phyloP scores from a whole-genome alignment of 495 filamentous ascomycete genomes.

The Xylaria curta region DNA sequence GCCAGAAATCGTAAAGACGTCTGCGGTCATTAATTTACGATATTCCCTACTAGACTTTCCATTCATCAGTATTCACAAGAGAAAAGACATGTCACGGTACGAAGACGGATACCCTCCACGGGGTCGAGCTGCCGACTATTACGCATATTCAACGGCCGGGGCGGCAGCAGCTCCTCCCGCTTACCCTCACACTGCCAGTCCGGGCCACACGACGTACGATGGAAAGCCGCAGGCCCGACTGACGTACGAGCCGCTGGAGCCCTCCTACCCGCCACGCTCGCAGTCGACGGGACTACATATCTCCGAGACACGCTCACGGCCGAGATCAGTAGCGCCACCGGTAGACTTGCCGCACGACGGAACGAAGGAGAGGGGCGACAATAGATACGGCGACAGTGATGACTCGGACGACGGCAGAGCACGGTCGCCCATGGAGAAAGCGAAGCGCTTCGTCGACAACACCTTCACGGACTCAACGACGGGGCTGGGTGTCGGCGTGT shows the following conservation, averaged over 20 bases:
- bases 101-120: slow-evolving; percentile 32
- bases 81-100: slow-evolving; percentile 38
- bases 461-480: slow-evolving; percentile 47
- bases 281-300: slow-evolving; percentile 24
- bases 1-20: background rate
- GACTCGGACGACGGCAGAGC: slow-evolving; percentile 28
- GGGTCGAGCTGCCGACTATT: slow-evolving; percentile 22
- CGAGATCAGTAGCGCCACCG: slow-evolving; percentile 33
- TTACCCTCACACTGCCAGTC: slow-evolving; percentile 27
- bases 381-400: slow-evolving; percentile 24
- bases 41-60: background rate
- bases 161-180: slow-evolving; percentile 19
- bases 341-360: slow-evolving; percentile 31
- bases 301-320: slow-evolving; percentile 30
- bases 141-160: slow-evolving; percentile 27
- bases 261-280: slow-evolving; percentile 21
- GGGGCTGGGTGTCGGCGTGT: slow-evolving; percentile 49
- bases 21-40: background rate
- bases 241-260: slow-evolving; percentile 36
- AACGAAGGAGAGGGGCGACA: slow-evolving; percentile 25
- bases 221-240: slow-evolving; percentile 29
- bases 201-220: slow-evolving; percentile 24
- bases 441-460: slow-evolving; percentile 38
- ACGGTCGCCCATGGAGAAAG: slow-evolving; percentile 38
- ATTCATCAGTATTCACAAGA: slow-evolving; percentile 5